phyloP scores from a whole-genome alignment of 192 early-diverging fungal species.

The Gigaspora rosea region DNA sequence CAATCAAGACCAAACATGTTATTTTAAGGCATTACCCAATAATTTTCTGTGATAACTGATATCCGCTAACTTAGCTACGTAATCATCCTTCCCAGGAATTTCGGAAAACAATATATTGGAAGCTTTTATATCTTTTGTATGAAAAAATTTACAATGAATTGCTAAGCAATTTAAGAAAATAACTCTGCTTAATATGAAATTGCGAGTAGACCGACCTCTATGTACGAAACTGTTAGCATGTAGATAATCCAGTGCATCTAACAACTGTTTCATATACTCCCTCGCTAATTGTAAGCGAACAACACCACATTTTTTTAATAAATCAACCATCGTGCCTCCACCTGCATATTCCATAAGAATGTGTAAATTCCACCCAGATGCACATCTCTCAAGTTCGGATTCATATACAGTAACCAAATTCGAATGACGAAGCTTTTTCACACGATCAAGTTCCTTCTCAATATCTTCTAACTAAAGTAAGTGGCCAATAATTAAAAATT shows the following conservation, averaged over 20 bases:
- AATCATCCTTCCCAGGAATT: conserved; percentile 25
- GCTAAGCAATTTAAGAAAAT: no score
- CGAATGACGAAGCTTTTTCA: conserved; percentile 59
- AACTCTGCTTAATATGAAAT: no score
- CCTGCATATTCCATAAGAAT: conserved; percentile 55
- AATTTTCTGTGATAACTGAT: conserved; percentile 66
- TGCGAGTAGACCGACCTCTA: conserved; percentile 41
- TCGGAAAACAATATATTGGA: conserved; percentile 46
- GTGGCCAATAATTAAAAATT: not conserved
- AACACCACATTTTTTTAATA: conserved; percentile 65
- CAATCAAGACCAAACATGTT: not conserved
- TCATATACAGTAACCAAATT: conserved; percentile 63
- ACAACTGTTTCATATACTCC: conserved; percentile 67
- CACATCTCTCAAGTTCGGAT: conserved; percentile 49
- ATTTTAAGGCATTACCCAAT: conserved; percentile 42
- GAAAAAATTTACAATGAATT: not conserved
- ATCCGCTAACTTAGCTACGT: conserved; percentile 65
- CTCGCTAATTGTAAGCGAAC: conserved; percentile 56
- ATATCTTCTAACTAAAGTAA: conserved; percentile 50
- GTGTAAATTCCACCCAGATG: conserved; percentile 46
- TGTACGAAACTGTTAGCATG: conserved; percentile 69
- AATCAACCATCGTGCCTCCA: conserved; percentile 59
- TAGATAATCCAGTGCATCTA: conserved; percentile 62
- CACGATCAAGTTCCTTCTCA: conserved; percentile 58
- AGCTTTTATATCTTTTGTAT: conserved; percentile 43